Base-by-base conservation (phyloP, 208 protist species). In the Crithidia brevicula region DNA sequence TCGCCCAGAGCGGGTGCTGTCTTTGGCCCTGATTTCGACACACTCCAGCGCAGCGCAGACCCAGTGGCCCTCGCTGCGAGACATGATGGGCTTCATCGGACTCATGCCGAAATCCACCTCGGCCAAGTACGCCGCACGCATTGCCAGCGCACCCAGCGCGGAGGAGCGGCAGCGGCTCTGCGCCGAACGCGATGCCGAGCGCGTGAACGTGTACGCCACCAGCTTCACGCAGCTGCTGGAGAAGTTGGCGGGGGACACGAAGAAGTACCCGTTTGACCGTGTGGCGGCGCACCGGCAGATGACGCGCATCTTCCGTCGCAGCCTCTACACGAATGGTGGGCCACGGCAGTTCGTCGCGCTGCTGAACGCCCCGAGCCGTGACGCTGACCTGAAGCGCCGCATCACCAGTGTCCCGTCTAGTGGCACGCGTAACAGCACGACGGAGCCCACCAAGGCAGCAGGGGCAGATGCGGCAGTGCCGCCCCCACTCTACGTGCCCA, bases 271-370 rank as follows among this genome's bases (percentile, higher is more conserved):
- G 1, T 82, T 91, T 30, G 74, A 94, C 58, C 43, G 43, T 1
- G 53, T 2, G 10, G 54, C 59, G 4, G 77, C 71, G 16, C 31
- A 64, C n/a, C 28, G 15, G 11, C 81, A 83, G 60, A 71, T 83
- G 65, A 38, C 50, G 20, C 77, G 81, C 1, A 62, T 86, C 11
- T 81, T 91, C n/a, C 50, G 40, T 1, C 82, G 81, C 28, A 85
- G 82, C 45, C 52, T 73, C 2, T 82, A 83, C 63, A 61, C 88
- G 25, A 67, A 72, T 22, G 85, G 82, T 23, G 72, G 64, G 16
- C 50, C 63, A 18, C 71, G 85, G n/a, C 88, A 94, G 71, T 83
- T 86, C 27, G 64, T 82, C 10, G 81, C 86, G 33, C 61, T 86
- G 62, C 72, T 91, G 18, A 83, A 82, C 71, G 77, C 79, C 8